Base-by-base conservation (phyloP, 202 grass and related monocot species). In the Zizania palustris region DNA sequence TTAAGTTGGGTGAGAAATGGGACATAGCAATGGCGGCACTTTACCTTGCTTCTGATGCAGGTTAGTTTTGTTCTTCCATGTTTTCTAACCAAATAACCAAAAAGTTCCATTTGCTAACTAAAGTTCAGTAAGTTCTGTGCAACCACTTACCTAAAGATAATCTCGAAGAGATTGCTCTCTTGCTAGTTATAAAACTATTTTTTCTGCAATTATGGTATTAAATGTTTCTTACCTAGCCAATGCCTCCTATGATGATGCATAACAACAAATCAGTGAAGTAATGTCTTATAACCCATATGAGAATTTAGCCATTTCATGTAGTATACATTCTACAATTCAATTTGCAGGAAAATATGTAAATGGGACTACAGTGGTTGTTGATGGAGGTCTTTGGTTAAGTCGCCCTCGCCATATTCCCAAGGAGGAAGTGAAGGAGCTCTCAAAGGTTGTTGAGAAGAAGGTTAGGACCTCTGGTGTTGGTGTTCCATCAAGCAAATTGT, bases 331-430 rank as follows among this genome's bases (percentile, higher is more conserved):
- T 60, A 50, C 10, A 54, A 46, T 84, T 35, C 0, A 3, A n/a
- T 81, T 37, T 62, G 43, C 68, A 98, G 95, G 95, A 38, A 98
- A 94, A 77, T 98, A 90, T 60, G 85, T 98, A 72, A 98, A 92
- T 81, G 91, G 95, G 28, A 90, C 87, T 39, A 88, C 88, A 13
- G 8, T 98, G 62, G 80, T 94, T 42, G 95, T 98, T 45, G 95
- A 98, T 78, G 91, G 95, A 80, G 95, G 91, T 45, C 76, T 87
- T 67, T 94, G 95, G 95, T 83, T 98, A 75, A 98, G 95, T 85
- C 84, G 16, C 19, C 89, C 89, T 34, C 79, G 87, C 66, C 59
- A 66, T 64, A 84, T 94, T 72, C 37, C 73, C 38, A 92, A 92
- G 50, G 85, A 98, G 80, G 88, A 92, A 76, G 95, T 98, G 14